Conservation (phyloP, 2,329 filamentous ascomycete species). For the Cordyceps farinosa region DNA sequence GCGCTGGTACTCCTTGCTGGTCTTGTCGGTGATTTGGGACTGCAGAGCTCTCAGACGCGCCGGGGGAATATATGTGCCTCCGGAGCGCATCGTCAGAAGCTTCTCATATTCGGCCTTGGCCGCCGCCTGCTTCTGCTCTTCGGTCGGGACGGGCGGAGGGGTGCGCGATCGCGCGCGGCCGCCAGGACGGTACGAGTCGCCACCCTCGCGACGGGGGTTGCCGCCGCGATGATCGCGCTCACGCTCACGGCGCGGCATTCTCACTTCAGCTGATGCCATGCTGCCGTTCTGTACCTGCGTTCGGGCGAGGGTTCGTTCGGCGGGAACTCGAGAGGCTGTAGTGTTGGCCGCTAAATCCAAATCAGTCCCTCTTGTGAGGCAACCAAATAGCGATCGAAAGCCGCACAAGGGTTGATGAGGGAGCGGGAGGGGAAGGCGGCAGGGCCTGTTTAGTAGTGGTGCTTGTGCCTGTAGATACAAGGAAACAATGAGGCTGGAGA, state of each 20-base stretch:
- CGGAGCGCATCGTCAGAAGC: slow-evolving; percentile 85
- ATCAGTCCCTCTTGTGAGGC: neutral
- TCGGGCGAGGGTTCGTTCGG: neutral
- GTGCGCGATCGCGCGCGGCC: slow-evolving; percentile 30
- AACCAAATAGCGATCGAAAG: neutral
- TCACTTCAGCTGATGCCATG: slow-evolving; percentile 47
- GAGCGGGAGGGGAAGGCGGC: neutral
- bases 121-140: slow-evolving; percentile 81
- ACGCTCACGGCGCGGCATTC: slow-evolving; percentile 37
- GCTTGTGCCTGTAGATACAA: neutral
- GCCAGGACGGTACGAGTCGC: slow-evolving; percentile 48
- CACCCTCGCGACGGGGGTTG: slow-evolving; percentile 34
- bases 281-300: slow-evolving; percentile 5
- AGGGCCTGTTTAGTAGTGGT: neutral
- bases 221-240: slow-evolving; percentile 27
- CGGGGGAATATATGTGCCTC: slow-evolving; percentile 94
- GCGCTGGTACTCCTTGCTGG: slow-evolving; percentile 93
- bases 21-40: slow-evolving; percentile 95
- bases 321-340: neutral
- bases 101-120: slow-evolving; percentile 94
- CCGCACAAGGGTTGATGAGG: no score
- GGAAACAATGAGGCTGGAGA: slow-evolving; percentile 5
- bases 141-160: slow-evolving; percentile 50
- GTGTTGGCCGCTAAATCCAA: neutral
- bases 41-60: slow-evolving; percentile 87